Base-by-base conservation (phyloP, 1,284 basidiomycete genomes). In the Cronartium quercuum region DNA sequence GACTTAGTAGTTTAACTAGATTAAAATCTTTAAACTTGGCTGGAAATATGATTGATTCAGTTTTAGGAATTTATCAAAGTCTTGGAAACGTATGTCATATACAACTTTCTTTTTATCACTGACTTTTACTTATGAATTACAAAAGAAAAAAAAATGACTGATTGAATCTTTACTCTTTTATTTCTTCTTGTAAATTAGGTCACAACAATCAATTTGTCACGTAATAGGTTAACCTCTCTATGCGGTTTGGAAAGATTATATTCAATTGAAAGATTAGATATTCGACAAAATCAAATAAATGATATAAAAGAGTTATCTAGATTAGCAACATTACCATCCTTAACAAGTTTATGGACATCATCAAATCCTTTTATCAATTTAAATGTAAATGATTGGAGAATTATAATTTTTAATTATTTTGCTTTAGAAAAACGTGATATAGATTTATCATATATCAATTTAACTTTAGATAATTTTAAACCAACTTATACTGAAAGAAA, bases 11-110 rank as follows among this genome's bases (percentile, higher is more conserved):
- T 0, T 86, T 97, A 7, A 87, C 89, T 79, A 89, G 88, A 76
- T 90, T 98, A 63, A 83, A 87, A 60, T 91, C 90, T 40, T 89
- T 98, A 79, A 95, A 96, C 82, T 86, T 98, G 21, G 86, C 90
- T 18, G 90, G 94, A 82, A 98, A 98, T 84, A 90, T 98, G 87
- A 94, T 98, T 78, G 93, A 95, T 79, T 94, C 94, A 6, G 90
- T 97, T 18, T 86, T 94, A 3, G 91, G 91, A 37, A 93, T 94
- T 66, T 90, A 92, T 79, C 86, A 86, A 42, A 77, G 75, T 1
- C 85, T 95, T n/a, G 91, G 91, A 2, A 88, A 89, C 77, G 85
- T 94, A n/a, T 38, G 67, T 68, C 38, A 41, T 37, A 65, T 6
- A 66, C 51, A 47, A 47, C 44, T 47, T 47, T 47, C 44, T 12